Evolutionary conservation across 352 stramenopile species (phyloP), one percentile per base, ranked within the genome.

Genomic region (Aphanomyces stellatus): DNA sequence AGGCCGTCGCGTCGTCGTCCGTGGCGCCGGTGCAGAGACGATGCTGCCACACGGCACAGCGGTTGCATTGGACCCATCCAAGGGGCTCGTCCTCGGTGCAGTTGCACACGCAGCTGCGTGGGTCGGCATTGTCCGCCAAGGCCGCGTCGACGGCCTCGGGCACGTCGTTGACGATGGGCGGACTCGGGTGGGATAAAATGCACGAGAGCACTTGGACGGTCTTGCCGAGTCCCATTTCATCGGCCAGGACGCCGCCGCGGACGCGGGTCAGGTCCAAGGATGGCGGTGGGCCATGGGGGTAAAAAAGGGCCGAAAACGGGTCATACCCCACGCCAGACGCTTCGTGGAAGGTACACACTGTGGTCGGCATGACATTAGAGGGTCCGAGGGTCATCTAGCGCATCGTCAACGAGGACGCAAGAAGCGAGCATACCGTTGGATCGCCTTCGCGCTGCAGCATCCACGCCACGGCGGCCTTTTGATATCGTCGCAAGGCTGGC

Each of bases 171-270:
- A n/a, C 2, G 27, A 30, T 15, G 56, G 46, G 13, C 51, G 76
- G 80, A 51, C 27, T 87, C 65, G 8, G 87, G 69, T 35, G 81
- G 61, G 28, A 87, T 82, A 79, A 56, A n/a, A 78, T 60, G n/a
- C 77, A 66, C 2, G 65, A 66, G 27, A 80, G 56, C 53, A 95
- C 84, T 62, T 93, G 85, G 0, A 96, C 85, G 0, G 88, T 96
- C 74, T 96, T 88, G 30, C 93, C 76, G 51, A 92, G 69, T 11
- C 93, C 93, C 92, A 98, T 98, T 67, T 92, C 86, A 63, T 98
- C 93, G 1, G 89, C 90, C 51, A 98, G 74, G 62, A 98, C 96
- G 0, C 93, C 92, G 59, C 91, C 92, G 24, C 71, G 75, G 4
- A 89, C 57, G 6, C 8, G 27, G 6, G 37, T 43, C 22, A 67